Evolutionary conservation across 257 asterid genomes (phyloP), one percentile per base, ranked within the genome.

Genomic region (Parsonsia alboflavescens): DNA sequence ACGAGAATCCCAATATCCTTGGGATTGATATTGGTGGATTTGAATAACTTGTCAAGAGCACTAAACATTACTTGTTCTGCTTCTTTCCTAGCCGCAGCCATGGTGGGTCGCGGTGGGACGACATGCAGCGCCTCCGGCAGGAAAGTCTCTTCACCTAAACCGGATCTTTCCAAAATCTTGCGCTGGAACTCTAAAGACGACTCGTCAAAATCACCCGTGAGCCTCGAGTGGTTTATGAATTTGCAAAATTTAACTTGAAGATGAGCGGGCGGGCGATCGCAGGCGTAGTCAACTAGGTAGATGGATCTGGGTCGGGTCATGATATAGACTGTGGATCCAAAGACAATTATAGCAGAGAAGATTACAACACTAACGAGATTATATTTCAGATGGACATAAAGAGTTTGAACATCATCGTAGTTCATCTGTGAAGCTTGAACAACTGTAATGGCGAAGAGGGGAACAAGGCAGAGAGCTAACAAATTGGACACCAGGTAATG

Each of bases 231-330:
- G 2, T 63, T 57, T 78, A 86, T 82, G 84, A 84, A 86, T 71
- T 57, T 50, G 6, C 48, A 7, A 77, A 46, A 82, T 3, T 26
- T 28, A 30, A 82, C 86, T n/a, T 65, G 50, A 30, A 82, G 84
- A 65, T 78, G 73, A 5, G 76, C 80, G 0, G 84, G 84, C 0
- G 90, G 84, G 17, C 77, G 82, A 56, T 76, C 80, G 61, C 88
- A 84, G 44, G 88, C 71, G 53, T 80, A 82, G 62, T 82, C 84
- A 9, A 86, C 86, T 5, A 86, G 82, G 75, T 76, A 86, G 44
- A 86, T 75, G 58, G 90, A 74, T 76, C 80, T 67, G 2, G 90
- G 90, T 7, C 88, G 82, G 44, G 88, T 84, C 81, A 73, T 70
- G 77, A 82, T 30, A 56, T 84, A 86, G 0, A 73, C 68, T 0